Evolutionary conservation across 1,284 basidiomycete genomes (phyloP), one percentile per base, ranked within the genome.

Genomic region (Microbotryomycetes sp.): DNA sequence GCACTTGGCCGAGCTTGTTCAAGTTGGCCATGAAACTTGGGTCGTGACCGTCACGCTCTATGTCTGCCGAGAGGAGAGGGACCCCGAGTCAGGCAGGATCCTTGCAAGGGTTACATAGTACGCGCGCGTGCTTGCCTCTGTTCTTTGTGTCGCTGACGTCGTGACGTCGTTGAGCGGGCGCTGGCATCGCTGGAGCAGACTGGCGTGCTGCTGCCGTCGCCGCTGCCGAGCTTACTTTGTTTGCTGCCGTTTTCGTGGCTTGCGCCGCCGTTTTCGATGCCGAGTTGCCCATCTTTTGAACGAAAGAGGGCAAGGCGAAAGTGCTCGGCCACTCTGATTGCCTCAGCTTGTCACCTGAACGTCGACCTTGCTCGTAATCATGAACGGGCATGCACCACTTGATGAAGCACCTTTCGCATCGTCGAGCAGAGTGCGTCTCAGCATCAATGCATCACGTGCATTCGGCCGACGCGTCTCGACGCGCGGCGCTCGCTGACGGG

Each of bases 101-200:
- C 35, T 49, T 3, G 45, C 31, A 18, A 13, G 15, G 1, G 5
- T 18, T 15, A 13, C 21, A 18, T 6, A 28, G 45, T 24, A 5
- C 21, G n/a, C 11, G 2, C 3, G 6, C 16, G 15, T n/a, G 4
- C 64, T 51, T 21, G 54, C 64, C 55, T 2, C 60, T 58, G 51
- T 58, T 61, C 52, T 67, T 67, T 6, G 55, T 60, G 41, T 64
- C 60, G 45, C 56, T 60, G 5, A 54, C 58, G 15, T 52, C 30
- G 2, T 52, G 51, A 29, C 13, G 13, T 27, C n/a, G 11, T 16
- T n/a, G 5, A 54, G 51, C 2, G 3, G 27, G 16, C 21, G 52
- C 13, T 4, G 52, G 29, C 29, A 46, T 11, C 15, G 56, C 52
- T 35, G 5, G 53, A 30, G 45, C 47, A 27, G 27, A 52, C 45